Percentiles rank a stretch among this genome's conserved stretches.
Conservation (phyloP, 2,329 filamentous ascomycete species). For the Colletotrichum camelliae region DNA sequence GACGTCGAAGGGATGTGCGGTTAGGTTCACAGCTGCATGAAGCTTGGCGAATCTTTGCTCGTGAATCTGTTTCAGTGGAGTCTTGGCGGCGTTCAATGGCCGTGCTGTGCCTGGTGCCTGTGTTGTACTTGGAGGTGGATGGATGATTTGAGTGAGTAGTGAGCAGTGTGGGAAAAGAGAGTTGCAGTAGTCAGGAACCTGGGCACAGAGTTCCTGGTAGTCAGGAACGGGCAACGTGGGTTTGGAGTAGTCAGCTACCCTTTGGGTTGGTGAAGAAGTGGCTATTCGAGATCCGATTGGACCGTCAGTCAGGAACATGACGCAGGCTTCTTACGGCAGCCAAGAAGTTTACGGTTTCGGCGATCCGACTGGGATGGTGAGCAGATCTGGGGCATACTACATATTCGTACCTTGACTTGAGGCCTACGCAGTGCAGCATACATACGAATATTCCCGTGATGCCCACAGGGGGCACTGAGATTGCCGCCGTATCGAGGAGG, state of each 20-base stretch:
- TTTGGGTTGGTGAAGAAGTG: background rate
- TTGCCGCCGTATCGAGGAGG: background rate
- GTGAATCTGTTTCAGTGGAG: slow-evolving; percentile 16
- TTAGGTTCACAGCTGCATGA: slow-evolving; percentile 13
- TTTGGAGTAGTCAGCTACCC: background rate
- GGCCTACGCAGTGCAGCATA: background rate
- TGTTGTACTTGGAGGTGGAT: background rate
- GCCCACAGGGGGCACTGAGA: background rate
- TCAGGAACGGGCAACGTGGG: background rate
- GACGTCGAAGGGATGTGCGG: background rate
- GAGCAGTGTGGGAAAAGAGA: background rate
- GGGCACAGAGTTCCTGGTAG: background rate
- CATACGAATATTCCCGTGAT: background rate
- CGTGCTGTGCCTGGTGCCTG: slow-evolving; percentile 14
- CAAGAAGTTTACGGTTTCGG: slow-evolving; percentile 21
- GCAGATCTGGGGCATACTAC: background rate
- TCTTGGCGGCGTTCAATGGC: slow-evolving; percentile 4
- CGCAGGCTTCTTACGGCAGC: slow-evolving; percentile 13
- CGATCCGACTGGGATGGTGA: slow-evolving; percentile 12
- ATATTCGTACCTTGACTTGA: too few species aligned
- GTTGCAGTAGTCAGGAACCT: background rate
- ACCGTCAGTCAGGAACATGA: background rate
- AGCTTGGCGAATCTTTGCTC: slow-evolving; percentile 22
- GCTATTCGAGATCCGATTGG: slow-evolving; percentile 17
- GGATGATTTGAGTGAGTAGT: background rate